Percentiles rank a stretch among this genome's conserved stretches.
Conservation (phyloP, 306 rosid species). For the Benincasa hispida region DNA sequence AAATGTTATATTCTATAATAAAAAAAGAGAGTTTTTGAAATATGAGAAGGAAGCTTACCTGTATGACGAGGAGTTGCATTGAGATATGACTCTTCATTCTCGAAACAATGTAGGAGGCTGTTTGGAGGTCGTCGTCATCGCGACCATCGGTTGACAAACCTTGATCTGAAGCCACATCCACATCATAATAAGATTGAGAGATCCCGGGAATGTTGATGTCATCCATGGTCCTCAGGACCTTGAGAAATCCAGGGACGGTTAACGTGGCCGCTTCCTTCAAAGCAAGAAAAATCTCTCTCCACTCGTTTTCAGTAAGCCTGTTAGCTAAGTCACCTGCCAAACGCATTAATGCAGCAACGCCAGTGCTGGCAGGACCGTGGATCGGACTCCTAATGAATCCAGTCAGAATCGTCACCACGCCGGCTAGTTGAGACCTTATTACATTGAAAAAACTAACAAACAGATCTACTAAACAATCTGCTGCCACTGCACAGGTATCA, state of each 20-base stretch:
- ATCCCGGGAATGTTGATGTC: slow-evolving; percentile 30
- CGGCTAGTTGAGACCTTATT: slow-evolving; percentile 70
- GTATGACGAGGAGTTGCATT: slow-evolving; percentile 71
- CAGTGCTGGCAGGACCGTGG: slow-evolving; percentile 87
- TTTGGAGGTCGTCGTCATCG: slow-evolving; percentile 83
- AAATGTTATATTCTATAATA: not conserved
- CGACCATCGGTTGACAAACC: slow-evolving; percentile 57
- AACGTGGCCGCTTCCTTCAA: slow-evolving; percentile 71
- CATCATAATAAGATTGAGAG: slow-evolving; percentile 34
- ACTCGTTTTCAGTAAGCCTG: slow-evolving; percentile 66
- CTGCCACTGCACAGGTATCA: slow-evolving; percentile 75
- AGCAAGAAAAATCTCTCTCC: slow-evolving; percentile 65
- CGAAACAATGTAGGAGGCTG: slow-evolving; percentile 64
- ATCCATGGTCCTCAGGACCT: slow-evolving; percentile 74
- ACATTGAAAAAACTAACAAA: slow-evolving; percentile 53
- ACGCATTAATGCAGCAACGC: slow-evolving; percentile 72
- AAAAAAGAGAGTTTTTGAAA: not conserved
- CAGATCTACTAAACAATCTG: slow-evolving; percentile 72
- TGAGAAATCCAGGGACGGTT: slow-evolving; percentile 63
- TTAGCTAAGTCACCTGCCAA: slow-evolving; percentile 61
- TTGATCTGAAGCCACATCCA: slow-evolving; percentile 51
- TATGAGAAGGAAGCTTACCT: slow-evolving; percentile 42
- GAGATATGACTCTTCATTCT: slow-evolving; percentile 80
- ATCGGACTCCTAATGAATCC: slow-evolving; percentile 71
- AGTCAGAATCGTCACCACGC: slow-evolving; percentile 59